Evolutionary conservation across 805 yeast genomes (phyloP).

Genomic region (Yarrowia sp.): DNA sequence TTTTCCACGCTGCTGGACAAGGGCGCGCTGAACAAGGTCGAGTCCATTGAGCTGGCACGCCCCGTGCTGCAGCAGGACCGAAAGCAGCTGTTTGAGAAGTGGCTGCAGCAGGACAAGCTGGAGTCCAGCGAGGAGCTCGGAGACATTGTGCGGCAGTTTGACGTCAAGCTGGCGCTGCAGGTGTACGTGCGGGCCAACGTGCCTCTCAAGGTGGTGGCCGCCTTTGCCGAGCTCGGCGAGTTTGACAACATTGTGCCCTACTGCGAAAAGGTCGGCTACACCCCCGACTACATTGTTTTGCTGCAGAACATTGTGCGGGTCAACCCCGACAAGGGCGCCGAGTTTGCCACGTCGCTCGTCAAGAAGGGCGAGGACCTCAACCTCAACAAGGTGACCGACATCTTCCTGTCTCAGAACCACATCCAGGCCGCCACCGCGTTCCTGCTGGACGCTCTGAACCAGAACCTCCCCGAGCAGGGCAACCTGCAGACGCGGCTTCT

Average conservation of each 20-base stretch:
- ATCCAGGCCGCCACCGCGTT: slow-evolving; percentile 98
- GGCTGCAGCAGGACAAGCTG: slow-evolving; percentile 92
- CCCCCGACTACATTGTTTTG: slow-evolving; percentile 85
- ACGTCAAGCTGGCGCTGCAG: slow-evolving; percentile 80
- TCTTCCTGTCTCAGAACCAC: slow-evolving; percentile 89
- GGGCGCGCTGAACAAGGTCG: slow-evolving; percentile 88
- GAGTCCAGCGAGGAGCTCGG: slow-evolving; percentile 97
- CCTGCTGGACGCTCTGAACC: slow-evolving; percentile 89
- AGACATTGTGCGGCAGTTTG: slow-evolving; percentile 88
- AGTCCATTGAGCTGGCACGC: slow-evolving; percentile 89
- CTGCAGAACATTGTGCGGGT: slow-evolving; percentile 87
- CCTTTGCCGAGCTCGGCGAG: slow-evolving; percentile 93
- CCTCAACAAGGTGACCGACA: slow-evolving; percentile 84
- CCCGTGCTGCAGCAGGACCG: slow-evolving; percentile 96
- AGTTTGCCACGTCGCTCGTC: slow-evolving; percentile 85
- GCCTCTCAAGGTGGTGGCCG: slow-evolving; percentile 85
- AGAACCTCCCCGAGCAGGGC: slow-evolving; percentile 90
- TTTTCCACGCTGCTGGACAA: slow-evolving; percentile 87
- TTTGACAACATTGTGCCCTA: slow-evolving; percentile 94
- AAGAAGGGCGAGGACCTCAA: slow-evolving; percentile 64
- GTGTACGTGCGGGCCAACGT: slow-evolving; percentile 81
- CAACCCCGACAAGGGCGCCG: slow-evolving; percentile 97
- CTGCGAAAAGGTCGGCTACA: slow-evolving; percentile 82
- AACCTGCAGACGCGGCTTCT: slow-evolving; percentile 91
- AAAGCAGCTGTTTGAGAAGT: slow-evolving; percentile 88